A percentile compares a stretch with the other conserved stretches of the same genome.
Evolutionary conservation across 2,329 filamentous ascomycete genomes (phyloP).

Genomic region (Colletotrichum neosansevieriae): DNA sequence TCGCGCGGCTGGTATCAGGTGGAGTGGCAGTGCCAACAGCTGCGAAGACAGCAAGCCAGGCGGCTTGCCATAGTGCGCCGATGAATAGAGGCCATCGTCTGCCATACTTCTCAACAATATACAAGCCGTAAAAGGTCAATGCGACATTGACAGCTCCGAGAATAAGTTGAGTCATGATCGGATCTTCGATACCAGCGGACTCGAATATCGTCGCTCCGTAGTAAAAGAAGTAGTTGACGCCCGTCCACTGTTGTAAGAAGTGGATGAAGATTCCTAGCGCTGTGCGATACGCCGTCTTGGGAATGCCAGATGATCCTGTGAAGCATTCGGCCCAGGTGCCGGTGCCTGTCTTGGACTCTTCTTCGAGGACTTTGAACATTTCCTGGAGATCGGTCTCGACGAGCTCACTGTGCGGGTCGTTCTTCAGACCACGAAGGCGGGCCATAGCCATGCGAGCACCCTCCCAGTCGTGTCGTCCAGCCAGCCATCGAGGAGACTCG

Average conservation of each 20-base stretch:
- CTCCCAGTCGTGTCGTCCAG: conserved; percentile 59
- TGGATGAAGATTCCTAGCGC: conserved; percentile 73
- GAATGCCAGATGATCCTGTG: conserved; percentile 61
- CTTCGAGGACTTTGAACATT: conserved; percentile 61
- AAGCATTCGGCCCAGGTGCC: conserved; percentile 72
- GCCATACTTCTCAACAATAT: conserved; percentile 75
- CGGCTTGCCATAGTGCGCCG: conserved; percentile 76
- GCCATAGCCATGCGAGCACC: conserved; percentile 63
- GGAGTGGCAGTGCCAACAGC: conserved; percentile 63
- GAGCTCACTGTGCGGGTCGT: conserved; percentile 57
- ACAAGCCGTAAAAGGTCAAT: conserved; percentile 75
- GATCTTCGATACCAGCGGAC: conserved; percentile 74
- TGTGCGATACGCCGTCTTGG: conserved; percentile 73
- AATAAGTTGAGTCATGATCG: conserved; percentile 76
- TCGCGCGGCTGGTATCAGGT: conserved; percentile 56
- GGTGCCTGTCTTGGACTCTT: conserved; percentile 57
- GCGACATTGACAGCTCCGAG: conserved; percentile 76
- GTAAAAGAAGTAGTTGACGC: conserved; percentile 58
- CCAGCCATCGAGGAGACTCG: conserved; percentile 70
- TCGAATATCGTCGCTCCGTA: conserved; percentile 77
- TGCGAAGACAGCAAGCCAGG: conserved; percentile 75
- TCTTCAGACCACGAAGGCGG: conserved; percentile 63
- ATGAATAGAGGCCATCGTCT: conserved; percentile 76
- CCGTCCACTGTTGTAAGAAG: conserved; percentile 76
- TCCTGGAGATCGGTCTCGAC: conserved; percentile 66